Base-by-base conservation (phyloP, 139 green algal species). In the Volvox africanus region DNA sequence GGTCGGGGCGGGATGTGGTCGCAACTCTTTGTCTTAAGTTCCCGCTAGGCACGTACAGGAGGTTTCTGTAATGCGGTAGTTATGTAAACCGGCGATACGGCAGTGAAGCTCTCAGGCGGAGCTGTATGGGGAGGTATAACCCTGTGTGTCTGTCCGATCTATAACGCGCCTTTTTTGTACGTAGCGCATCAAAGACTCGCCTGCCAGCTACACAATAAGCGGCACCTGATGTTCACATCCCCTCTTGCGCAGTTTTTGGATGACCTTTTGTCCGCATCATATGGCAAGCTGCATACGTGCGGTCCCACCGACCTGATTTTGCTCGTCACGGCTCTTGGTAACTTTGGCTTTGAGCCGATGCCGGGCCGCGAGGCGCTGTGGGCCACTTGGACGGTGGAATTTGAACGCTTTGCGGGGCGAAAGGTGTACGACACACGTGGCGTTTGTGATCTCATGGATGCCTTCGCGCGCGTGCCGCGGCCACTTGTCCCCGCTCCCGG, bases 261-360 rank as follows among this genome's bases (percentile, higher is more conserved):
- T 65, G 68, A 88, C 32, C 32, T 85, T 3, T 35, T 92, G 26
- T 86, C 88, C 5, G 88, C 88, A n/a, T 88, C 88, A 37, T 87
- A 88, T 69, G 71, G 80, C 80, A 92, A 92, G 88, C 88, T 92
- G 68, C 88, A 92, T 80, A 68, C 65, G 2, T 89, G 85, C 69
- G 85, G 85, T 50, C 85, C 75, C 50, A 84, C 86, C 55, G 86
- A 90, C 75, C 55, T 92, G 1, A 44, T 89, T 61, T 28, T 80
- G 20, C 55, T 90, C 61, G 32, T 88, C 62, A 89, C 78, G 22
- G 90, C 90, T 21, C 79, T 93, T 6, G 86, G 76, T 65, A 88
- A 84, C 78, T 91, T 89, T 28, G 37, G 78, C 90, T 93, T 91
- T 78, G 9, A 22, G 30, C 85, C 90, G 1, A 21, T 71, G 32